Evolutionary conservation across 495 filamentous ascomycete genomes (phyloP).

Genomic region (Apiosordaria backusii): DNA sequence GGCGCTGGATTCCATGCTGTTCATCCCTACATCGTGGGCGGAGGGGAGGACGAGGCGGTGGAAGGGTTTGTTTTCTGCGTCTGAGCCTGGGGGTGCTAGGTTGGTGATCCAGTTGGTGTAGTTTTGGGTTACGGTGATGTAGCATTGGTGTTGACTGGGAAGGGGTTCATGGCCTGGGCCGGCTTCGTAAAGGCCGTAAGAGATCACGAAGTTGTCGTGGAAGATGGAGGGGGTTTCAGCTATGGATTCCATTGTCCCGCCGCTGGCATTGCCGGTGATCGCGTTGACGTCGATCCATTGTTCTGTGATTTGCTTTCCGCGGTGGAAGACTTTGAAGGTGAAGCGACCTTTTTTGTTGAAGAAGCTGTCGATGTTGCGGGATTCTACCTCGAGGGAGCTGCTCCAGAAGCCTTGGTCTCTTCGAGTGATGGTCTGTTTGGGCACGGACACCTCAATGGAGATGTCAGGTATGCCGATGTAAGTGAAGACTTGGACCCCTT

Average conservation of each 20-base stretch:
- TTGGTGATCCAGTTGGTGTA: constrained; percentile 45
- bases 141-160: constrained; percentile 50
- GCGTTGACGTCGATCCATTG: constrained; percentile 47
- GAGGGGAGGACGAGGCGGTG: constrained; percentile 45
- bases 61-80: constrained; percentile 42
- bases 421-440: constrained; percentile 33
- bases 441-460: constrained; percentile 46
- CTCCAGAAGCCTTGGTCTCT: constrained; percentile 35
- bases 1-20: constrained; percentile 46
- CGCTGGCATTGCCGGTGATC: constrained; percentile 44
- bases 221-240: constrained; percentile 42
- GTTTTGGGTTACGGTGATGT: constrained; percentile 46
- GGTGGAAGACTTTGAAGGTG: constrained; percentile 42
- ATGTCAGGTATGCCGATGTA: constrained; percentile 46
- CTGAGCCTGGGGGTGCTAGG: constrained; percentile 42
- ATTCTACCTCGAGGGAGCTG: constrained; percentile 47
- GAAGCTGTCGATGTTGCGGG: constrained; percentile 38
- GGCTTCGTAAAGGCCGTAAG: constrained; percentile 53
- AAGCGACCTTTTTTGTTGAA: constrained; percentile 49
- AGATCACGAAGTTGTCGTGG: constrained; percentile 32
- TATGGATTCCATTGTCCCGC: constrained; percentile 48
- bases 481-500: constrained; percentile 47
- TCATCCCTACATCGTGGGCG: constrained; percentile 54
- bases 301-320: constrained; percentile 36
- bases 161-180: constrained; percentile 43